Conservation (phyloP, 2,329 filamentous ascomycete species). For the Iodosphaeria phyllophila region DNA sequence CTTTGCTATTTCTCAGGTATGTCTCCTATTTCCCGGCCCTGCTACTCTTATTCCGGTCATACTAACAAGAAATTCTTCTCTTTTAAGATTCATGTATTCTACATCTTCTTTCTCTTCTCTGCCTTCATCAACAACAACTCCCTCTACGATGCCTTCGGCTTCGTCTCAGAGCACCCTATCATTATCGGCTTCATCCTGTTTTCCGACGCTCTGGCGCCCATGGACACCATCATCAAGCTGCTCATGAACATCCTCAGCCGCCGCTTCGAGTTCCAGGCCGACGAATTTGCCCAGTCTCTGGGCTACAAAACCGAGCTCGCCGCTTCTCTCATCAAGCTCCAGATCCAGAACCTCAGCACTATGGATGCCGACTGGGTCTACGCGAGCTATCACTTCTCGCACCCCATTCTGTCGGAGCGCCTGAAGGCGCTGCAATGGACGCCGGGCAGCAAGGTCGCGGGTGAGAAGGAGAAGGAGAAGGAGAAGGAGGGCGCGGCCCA, state of each 20-base stretch:
- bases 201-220: slow-evolving; percentile 86
- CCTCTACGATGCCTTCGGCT: slow-evolving; percentile 82
- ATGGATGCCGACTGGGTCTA: slow-evolving; percentile 99
- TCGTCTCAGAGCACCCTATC: slow-evolving; percentile 65
- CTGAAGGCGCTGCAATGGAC: slow-evolving; percentile 82
- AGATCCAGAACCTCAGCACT: slow-evolving; percentile 92
- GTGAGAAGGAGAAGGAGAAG: slow-evolving; percentile 20
- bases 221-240: slow-evolving; percentile 88
- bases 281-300: slow-evolving; percentile 69
- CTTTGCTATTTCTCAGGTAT: slow-evolving; percentile 68
- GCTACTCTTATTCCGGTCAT: neutral
- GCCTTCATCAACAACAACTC: slow-evolving; percentile 93
- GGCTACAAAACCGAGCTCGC: slow-evolving; percentile 75
- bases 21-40: too few relatives aligned
- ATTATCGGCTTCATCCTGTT: slow-evolving; percentile 96
- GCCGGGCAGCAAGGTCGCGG: slow-evolving; percentile 35
- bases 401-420: slow-evolving; percentile 87
- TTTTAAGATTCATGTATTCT: slow-evolving; percentile 72
- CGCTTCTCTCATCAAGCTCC: slow-evolving; percentile 81
- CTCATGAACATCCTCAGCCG: slow-evolving; percentile 91
- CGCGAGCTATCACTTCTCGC: slow-evolving; percentile 95
- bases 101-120: slow-evolving; percentile 90
- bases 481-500: slow-evolving; percentile 37
- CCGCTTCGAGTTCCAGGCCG: slow-evolving; percentile 90
- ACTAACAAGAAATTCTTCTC: slow-evolving; percentile 1